Conservation (phyloP, 805 yeast genomes). For the Yamadazyma philogaea region DNA sequence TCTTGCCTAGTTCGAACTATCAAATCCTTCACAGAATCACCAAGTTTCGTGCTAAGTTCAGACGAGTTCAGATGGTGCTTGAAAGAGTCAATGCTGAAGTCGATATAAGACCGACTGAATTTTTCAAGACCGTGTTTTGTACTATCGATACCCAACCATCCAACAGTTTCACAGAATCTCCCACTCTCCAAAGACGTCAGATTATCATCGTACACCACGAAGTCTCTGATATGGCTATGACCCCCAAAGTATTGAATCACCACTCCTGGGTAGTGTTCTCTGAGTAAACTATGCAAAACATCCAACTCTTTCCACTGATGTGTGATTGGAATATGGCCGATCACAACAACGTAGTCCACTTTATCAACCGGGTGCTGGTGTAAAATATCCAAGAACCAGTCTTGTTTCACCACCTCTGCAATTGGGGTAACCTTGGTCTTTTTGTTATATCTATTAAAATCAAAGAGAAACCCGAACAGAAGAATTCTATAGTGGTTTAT, state of each 20-base stretch:
- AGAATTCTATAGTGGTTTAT: constrained; percentile 51
- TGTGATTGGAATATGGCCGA: constrained; percentile 71
- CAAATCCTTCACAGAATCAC: constrained; percentile 44
- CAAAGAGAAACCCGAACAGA: constrained; percentile 76
- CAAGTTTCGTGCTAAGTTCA: constrained; percentile 47
- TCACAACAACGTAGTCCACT: constrained; percentile 65
- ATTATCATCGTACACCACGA: constrained; percentile 58
- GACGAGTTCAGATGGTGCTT: constrained; percentile 48
- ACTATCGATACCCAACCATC: constrained; percentile 58
- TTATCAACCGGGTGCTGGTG: constrained; percentile 26
- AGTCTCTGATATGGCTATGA: constrained; percentile 90
- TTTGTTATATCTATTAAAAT: constrained; percentile 60
- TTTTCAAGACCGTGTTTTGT: neutral
- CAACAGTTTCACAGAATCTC: constrained; percentile 89
- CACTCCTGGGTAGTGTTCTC: constrained; percentile 56
- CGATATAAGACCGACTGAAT: constrained; percentile 69
- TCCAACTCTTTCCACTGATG: constrained; percentile 55
- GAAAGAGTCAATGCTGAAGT: constrained; percentile 74
- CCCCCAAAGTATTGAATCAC: constrained; percentile 90
- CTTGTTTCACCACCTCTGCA: constrained; percentile 46
- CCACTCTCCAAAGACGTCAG: constrained; percentile 90
- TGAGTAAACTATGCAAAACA: constrained; percentile 46
- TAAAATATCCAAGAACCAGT: constrained; percentile 61
- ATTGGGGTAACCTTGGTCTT: constrained; percentile 65
- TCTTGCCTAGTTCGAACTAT: constrained; percentile 44